Base-by-base conservation (phyloP, 768 basidiomycete species). In the Infundibulicybe gibba region DNA sequence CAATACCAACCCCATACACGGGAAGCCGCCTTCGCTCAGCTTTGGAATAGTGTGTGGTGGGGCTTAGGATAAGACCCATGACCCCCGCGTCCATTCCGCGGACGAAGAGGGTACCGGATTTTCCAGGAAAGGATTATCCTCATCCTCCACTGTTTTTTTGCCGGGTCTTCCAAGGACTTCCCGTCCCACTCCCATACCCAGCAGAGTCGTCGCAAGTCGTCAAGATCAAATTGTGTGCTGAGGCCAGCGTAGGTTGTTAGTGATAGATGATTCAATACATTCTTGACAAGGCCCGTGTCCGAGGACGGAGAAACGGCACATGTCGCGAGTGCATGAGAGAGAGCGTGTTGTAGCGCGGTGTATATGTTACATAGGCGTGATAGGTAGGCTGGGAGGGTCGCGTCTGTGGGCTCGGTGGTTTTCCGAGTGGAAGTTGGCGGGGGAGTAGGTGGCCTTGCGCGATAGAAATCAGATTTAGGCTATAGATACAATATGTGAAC, bases 181-280 rank as follows among this genome's bases (percentile, higher is more conserved):
- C 77, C 75, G 57, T 90, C 83, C 90, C 90, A 93, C 61, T 92
- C 90, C 88, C 90, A 91, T 13, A 92, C 49, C 90, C 90, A 92
- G 65, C 90, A 91, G 15, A 93, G 74, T 49, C 85, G 75, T 47
- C 71, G 79, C 40, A 92, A 69, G 56, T 90, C 90, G 41, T 83
- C 77, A n/a, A 81, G 52, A 30, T 77, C 75, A 53, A 89, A 82
- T 45, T 79, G 76, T 3, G 81, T 75, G 1, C 77, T 67, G 37
- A 91, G 67, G 8, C 87, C 88, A 31, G 79, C 59, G 61, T 89
- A 89, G 20, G 83, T 82, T 42, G 71, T 71, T 40, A 90, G 62
- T 32, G 90, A 85, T 41, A 86, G 60, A 56, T 90, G 82, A 55
- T 88, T 91, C 40, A 92, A 72, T 16, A 92, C 87, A 61, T 85